Conservation (phyloP, 345 rosid genomes). For the Triadica sebifera region DNA sequence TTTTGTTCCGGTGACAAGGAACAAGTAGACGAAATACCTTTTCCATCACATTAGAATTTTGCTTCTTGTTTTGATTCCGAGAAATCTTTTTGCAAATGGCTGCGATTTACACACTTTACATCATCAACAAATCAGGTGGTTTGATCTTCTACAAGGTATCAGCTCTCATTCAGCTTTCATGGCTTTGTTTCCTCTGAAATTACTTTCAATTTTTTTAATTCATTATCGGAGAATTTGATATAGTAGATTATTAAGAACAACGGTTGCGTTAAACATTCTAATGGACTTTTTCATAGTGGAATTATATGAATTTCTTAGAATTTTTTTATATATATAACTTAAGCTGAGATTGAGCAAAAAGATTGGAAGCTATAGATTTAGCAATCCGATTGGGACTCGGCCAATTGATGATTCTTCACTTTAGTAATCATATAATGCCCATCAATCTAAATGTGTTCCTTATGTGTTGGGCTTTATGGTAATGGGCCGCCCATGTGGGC, state of each 20-base stretch:
- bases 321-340: too few relatives aligned
- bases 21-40: not conserved
- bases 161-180: not conserved
- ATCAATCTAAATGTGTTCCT: not conserved
- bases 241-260: not conserved
- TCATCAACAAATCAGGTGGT: constrained; percentile 29
- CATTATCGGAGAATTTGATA: not conserved
- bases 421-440: not conserved
- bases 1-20: too few relatives aligned
- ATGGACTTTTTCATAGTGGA: not conserved
- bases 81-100: constrained; percentile 39
- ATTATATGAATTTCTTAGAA: not conserved
- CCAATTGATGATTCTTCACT: not conserved
- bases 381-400: not conserved
- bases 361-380: too few relatives aligned
- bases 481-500: too few relatives aligned
- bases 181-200: not conserved
- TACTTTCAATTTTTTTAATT: not conserved
- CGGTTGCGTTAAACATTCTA: not conserved
- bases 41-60: not conserved
- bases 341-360: not conserved
- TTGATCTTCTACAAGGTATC: constrained; percentile 62
- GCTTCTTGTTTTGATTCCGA: not conserved
- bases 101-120: constrained; percentile 40
- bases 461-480: too few relatives aligned